phyloP scores from a whole-genome alignment of 2,329 filamentous ascomycete species.

The Purpureocillium takamizusanense region DNA sequence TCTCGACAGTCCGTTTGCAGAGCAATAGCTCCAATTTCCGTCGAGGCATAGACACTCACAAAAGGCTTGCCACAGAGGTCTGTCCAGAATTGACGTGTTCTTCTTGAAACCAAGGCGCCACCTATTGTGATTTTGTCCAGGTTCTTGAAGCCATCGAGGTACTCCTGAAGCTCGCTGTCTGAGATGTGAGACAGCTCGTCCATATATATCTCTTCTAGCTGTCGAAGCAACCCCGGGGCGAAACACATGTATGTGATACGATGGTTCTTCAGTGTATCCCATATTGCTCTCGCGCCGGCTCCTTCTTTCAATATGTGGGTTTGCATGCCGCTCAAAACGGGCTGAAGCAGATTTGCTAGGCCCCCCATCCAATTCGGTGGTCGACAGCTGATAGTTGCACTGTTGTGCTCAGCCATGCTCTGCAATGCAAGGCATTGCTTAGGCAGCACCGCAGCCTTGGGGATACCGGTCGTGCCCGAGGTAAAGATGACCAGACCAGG shows the following conservation, averaged over 20 bases:
- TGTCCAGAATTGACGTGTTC: conserved; percentile 8
- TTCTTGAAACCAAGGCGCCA: conserved; percentile 3
- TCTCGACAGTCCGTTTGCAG: conserved; percentile 1
- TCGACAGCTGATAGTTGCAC: conserved; percentile 7
- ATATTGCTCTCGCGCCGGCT: conserved; percentile 4
- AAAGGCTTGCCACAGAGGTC: conserved; percentile 5
- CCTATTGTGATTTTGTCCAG: conserved; percentile 1
- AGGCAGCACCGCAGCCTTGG: conserved; percentile 63
- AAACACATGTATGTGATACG: conserved; percentile 7
- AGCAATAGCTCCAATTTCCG: conserved; percentile 5
- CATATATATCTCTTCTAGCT: conserved; percentile 7
- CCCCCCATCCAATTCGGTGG: conserved; percentile 13
- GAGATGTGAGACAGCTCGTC: neutral
- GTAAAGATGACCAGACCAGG: conserved; percentile 31
- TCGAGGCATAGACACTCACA: conserved; percentile 8
- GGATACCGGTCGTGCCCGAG: conserved; percentile 66
- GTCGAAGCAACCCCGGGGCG: conserved; percentile 7
- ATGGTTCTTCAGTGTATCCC: conserved; percentile 6
- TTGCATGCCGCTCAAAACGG: conserved; percentile 7
- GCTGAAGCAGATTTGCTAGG: conserved; percentile 3
- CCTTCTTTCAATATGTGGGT: conserved; percentile 7
- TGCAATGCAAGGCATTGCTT: conserved; percentile 2
- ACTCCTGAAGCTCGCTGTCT: conserved; percentile 4
- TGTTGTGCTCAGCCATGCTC: neutral
- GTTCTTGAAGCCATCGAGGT: conserved; percentile 4